phyloP scores from a whole-genome alignment of 2,329 filamentous ascomycete genomes.

The Endocalyx cinctus region DNA sequence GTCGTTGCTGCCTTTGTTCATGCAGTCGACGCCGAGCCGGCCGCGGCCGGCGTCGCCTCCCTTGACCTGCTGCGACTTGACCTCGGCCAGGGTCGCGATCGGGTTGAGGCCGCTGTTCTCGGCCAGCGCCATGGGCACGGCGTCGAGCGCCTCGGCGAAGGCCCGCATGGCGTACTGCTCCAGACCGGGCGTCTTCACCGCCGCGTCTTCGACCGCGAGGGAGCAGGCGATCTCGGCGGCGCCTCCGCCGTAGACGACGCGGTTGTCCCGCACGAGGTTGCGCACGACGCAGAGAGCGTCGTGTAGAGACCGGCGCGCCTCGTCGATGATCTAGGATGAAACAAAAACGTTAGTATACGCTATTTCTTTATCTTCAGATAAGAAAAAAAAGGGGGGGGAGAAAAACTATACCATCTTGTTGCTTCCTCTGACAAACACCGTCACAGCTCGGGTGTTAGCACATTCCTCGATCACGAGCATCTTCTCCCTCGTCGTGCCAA shows the following conservation, averaged over 20 bases:
- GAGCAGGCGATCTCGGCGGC: constrained; percentile 97
- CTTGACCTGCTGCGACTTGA: constrained; percentile 97
- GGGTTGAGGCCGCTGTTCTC: constrained; percentile 96
- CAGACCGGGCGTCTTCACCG: constrained; percentile 90
- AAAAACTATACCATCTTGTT: constrained; percentile 85
- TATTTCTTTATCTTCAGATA: too few relatives aligned
- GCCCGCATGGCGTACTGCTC: constrained; percentile 99
- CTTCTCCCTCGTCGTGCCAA: constrained; percentile 97
- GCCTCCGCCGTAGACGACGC: constrained; percentile 95
- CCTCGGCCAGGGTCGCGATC: constrained; percentile 87
- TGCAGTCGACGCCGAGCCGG: constrained; percentile 91
- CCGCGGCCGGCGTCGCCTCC: constrained; percentile 46
- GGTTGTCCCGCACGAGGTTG: constrained; percentile 92
- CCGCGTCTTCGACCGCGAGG: constrained; percentile 90
- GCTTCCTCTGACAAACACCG: constrained; percentile 91
- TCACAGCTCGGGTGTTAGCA: constrained; percentile 94
- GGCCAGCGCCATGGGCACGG: constrained; percentile 89
- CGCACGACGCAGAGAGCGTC: constrained; percentile 97
- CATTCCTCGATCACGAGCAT: constrained; percentile 99
- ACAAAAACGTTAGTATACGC: constrained; percentile 9
- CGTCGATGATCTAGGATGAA: constrained; percentile 90
- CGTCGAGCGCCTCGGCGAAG: constrained; percentile 90
- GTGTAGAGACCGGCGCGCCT: constrained; percentile 95
- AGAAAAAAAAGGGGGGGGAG: not conserved
- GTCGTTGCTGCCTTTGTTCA: constrained; percentile 90